Percentiles rank a stretch among this genome's conserved stretches.
Conservation (phyloP, 768 basidiomycete genomes). For the Mycena rosella region DNA sequence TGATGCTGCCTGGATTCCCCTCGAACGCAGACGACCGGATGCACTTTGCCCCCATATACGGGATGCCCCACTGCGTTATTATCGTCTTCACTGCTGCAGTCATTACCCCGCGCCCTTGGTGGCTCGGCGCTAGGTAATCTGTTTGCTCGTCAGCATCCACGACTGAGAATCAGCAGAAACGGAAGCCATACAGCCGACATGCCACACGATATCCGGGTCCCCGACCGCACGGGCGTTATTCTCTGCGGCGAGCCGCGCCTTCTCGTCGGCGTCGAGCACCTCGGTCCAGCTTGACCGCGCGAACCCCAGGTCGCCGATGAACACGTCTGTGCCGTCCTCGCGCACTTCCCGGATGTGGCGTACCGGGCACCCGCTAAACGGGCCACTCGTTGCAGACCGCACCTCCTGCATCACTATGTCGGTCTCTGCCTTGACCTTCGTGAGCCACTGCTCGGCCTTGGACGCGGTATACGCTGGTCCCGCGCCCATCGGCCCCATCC, state of each 20-base stretch:
- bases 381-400: neutral
- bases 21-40: slow-evolving; percentile 50
- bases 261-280: slow-evolving; percentile 48
- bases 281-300: slow-evolving; percentile 43
- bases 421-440: slow-evolving; percentile 17
- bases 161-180: neutral
- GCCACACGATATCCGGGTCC: slow-evolving; percentile 63
- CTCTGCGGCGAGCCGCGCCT: slow-evolving; percentile 46
- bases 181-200: slow-evolving; percentile 58
- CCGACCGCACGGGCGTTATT: slow-evolving; percentile 56
- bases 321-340: slow-evolving; percentile 58
- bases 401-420: slow-evolving; percentile 19
- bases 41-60: slow-evolving; percentile 57
- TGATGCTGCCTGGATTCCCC: slow-evolving; percentile 31
- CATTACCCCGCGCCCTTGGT: slow-evolving; percentile 71
- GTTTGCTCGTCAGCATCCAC: neutral
- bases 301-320: slow-evolving; percentile 56
- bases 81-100: slow-evolving; percentile 57
- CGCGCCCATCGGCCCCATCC: slow-evolving; percentile 25
- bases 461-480: slow-evolving; percentile 12
- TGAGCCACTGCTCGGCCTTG: slow-evolving; percentile 29
- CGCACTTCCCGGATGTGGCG: slow-evolving; percentile 57
- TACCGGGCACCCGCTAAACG: slow-evolving; percentile 56
- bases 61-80: slow-evolving; percentile 59
- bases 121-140: slow-evolving; percentile 65